Percentiles rank a stretch among this genome's conserved stretches.
These are phyloP conservation scores for Calophaca sinica DNA, from an alignment of 306 rosid genomes.

Conservation along the genomic window DNA sequence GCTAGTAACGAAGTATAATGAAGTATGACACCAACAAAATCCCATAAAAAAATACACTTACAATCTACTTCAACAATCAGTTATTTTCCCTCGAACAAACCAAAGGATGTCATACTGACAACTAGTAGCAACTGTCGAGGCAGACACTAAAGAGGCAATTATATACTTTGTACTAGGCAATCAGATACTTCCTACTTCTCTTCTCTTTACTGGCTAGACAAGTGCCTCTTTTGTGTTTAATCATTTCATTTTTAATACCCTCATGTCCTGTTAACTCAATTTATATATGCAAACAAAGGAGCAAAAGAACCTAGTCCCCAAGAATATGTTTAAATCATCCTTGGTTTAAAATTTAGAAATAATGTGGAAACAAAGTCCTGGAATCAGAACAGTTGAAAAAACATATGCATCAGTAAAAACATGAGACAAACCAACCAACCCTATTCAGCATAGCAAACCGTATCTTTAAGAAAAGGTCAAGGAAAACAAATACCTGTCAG, in stretches of 20 bases:
- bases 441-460: not conserved
- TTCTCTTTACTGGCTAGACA: not conserved
- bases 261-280: not conserved
- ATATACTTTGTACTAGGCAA: not conserved
- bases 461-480: not conserved
- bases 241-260: not conserved
- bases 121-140: slow-evolving; percentile 1
- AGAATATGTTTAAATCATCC: not conserved
- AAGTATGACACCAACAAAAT: not conserved
- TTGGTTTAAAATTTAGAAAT: slow-evolving; percentile 11
- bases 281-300: slow-evolving; percentile 8
- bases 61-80: slow-evolving; percentile 10
- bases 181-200: not conserved
- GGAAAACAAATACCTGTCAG: slow-evolving; percentile 54
- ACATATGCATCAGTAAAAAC: not conserved
- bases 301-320: not conserved
- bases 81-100: not conserved
- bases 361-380: slow-evolving; percentile 7
- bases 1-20: not conserved
- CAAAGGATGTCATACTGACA: not conserved
- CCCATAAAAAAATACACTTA: not conserved
- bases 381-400: not conserved
- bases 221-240: not conserved
- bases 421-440: not conserved
- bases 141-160: slow-evolving; percentile 3